Percentiles rank a stretch among this genome's conserved stretches.
These are phyloP conservation scores for Apiotrichum sp. DNA, from an alignment of 1,284 basidiomycete species.

Conservation along the genomic window DNA sequence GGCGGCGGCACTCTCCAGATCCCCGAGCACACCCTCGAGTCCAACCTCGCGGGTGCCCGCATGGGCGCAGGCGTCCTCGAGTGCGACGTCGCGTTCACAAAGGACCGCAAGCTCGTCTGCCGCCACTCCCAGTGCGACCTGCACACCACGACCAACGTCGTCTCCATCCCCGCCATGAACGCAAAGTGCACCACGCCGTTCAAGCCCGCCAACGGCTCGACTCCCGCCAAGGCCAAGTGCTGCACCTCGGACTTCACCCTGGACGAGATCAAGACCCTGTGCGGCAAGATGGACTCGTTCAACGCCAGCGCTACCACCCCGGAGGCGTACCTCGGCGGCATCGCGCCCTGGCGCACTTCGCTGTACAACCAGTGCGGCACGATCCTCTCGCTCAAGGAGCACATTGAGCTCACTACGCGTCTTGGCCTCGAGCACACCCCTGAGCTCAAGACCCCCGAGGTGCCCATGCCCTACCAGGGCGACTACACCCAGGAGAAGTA, in stretches of 20 bases:
- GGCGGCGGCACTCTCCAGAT: conserved; percentile 21
- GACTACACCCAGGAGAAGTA: conserved; percentile 19
- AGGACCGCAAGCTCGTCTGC: conserved; percentile 20
- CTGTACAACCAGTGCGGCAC: conserved; percentile 19
- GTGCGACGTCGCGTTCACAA: conserved; percentile 21
- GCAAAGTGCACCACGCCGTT: conserved; percentile 18
- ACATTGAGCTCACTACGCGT: conserved; percentile 11
- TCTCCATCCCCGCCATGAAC: conserved; percentile 14
- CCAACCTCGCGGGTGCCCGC: conserved; percentile 15
- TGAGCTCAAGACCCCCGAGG: conserved; percentile 18
- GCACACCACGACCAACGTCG: conserved; percentile 20
- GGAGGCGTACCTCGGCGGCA: conserved; percentile 13
- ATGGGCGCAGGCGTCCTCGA: conserved; percentile 24
- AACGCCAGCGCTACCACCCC: conserved; percentile 12
- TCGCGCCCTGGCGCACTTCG: conserved; percentile 9
- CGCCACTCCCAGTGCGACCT: conserved; percentile 22
- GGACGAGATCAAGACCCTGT: conserved; percentile 17
- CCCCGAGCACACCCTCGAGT: conserved; percentile 20
- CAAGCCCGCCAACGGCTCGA: conserved; percentile 7
- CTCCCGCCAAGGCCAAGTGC: conserved; percentile 14
- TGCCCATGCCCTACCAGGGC: conserved; percentile 18
- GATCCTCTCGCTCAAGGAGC: conserved; percentile 13
- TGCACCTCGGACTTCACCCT: conserved; percentile 21
- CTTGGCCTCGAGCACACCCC: conserved; percentile 20
- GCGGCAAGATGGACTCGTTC: conserved; percentile 19